Conservation (phyloP, 2,329 filamentous ascomycete genomes). For the Cadophora sp. region DNA sequence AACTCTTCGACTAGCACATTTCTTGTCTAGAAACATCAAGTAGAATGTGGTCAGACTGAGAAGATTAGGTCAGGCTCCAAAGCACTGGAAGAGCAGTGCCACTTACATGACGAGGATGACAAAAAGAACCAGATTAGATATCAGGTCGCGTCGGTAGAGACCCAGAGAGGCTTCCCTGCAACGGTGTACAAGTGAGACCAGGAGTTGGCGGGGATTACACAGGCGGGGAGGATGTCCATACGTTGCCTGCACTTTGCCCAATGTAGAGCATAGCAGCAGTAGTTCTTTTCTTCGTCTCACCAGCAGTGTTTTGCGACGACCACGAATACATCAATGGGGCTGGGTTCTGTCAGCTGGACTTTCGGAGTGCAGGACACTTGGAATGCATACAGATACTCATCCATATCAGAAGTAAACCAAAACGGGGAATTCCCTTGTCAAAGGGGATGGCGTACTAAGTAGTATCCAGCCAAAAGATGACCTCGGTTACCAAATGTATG, state of each 20-base stretch:
- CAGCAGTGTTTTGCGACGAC: slow-evolving; percentile 68
- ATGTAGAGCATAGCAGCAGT: slow-evolving; percentile 70
- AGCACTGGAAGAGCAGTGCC: background rate
- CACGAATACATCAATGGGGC: slow-evolving; percentile 66
- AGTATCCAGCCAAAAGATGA: slow-evolving; percentile 58
- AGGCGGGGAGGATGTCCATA: slow-evolving; percentile 27
- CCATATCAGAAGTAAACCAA: slow-evolving; percentile 53
- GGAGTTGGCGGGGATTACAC: background rate
- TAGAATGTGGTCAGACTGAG: slow-evolving; percentile 50
- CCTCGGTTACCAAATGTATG: slow-evolving; percentile 55
- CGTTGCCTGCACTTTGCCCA: slow-evolving; percentile 69
- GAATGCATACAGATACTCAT: slow-evolving; percentile 56
- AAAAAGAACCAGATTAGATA: slow-evolving; percentile 68
- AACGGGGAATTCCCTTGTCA: slow-evolving; percentile 49
- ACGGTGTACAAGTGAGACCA: slow-evolving; percentile 68
- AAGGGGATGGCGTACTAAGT: slow-evolving; percentile 42
- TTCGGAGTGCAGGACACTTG: background rate
- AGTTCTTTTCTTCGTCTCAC: slow-evolving; percentile 73
- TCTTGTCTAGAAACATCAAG: slow-evolving; percentile 59
- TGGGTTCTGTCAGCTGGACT: background rate
- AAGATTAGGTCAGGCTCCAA: background rate
- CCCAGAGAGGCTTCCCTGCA: slow-evolving; percentile 64
- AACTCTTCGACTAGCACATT: slow-evolving; percentile 60
- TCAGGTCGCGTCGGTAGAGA: slow-evolving; percentile 57
- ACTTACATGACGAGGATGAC: slow-evolving; percentile 56